These are phyloP conservation scores for Botryobasidium botryosum DNA, from an alignment of 768 basidiomycete genomes.

Conservation along the genomic window DNA sequence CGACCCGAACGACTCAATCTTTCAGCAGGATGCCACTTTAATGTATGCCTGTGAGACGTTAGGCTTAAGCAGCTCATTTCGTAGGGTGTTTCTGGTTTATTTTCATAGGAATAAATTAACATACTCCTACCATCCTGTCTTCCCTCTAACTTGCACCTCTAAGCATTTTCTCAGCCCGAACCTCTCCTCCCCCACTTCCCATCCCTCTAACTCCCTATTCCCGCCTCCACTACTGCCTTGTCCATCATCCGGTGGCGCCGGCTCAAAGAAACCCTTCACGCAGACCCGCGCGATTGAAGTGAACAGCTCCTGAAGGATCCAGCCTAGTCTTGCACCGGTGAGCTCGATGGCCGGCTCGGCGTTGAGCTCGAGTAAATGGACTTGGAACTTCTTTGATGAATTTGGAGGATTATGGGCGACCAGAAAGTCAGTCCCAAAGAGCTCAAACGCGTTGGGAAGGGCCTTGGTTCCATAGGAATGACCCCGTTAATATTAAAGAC, in stretches of 20 bases:
- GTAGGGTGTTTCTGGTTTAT: no score
- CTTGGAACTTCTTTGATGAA: conserved; percentile 24
- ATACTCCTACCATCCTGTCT: conserved; percentile 9
- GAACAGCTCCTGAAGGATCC: conserved; percentile 73
- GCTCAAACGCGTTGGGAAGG: conserved; percentile 81
- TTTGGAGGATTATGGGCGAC: conserved; percentile 29
- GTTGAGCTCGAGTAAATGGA: conserved; percentile 80
- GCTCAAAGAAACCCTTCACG: conserved; percentile 46
- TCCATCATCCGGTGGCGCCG: neutral
- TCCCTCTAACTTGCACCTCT: conserved; percentile 32
- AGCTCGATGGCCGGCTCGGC: conserved; percentile 92
- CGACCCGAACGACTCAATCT: no score
- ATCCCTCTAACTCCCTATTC: conserved; percentile 19
- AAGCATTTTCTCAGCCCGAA: conserved; percentile 52
- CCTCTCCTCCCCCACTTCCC: conserved; percentile 36
- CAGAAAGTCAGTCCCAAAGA: conserved; percentile 89
- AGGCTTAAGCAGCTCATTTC: no score
- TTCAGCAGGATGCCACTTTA: no score
- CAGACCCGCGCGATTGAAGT: conserved; percentile 46
- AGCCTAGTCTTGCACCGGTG: conserved; percentile 65
- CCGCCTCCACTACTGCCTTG: conserved; percentile 1
- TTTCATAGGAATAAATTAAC: no score
- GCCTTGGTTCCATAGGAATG: conserved; percentile 28
- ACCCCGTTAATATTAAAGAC: neutral
- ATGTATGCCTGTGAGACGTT: no score